Evolutionary conservation across 805 yeast genomes (phyloP), one percentile per base, ranked within the genome.

Genomic region (Zygotorulaspora chibaensis): DNA sequence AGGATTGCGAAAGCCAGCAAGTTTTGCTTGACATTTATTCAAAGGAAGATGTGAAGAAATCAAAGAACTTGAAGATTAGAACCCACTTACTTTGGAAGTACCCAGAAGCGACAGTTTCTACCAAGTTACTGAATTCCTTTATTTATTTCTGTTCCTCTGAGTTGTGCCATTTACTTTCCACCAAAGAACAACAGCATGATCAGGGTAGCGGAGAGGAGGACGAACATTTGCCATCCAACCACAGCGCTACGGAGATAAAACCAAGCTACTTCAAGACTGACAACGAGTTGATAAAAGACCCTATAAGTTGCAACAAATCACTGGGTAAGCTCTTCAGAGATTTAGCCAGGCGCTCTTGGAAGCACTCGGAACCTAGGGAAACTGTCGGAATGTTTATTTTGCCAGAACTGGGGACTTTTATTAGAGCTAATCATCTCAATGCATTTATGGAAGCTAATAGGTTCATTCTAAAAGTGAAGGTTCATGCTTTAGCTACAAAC

Each of bases 391-490:
- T 91, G 55, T 76, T 84, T 51, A 75, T 82, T 18, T 62, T 90
- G 23, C 96, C 96, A 3, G 71, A 75, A 25, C 78, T 81, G 48
- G 79, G 84, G 10, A 70, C 76, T 2, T 90, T 90, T 59, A 75
- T 87, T 48, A 77, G 98, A 54, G 75, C 85, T 40, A 89, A 88
- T 62, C 87, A 83, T 60, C 70, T 87, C 38, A 76, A 86, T 1
- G 86, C 91, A 1, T 89, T 82, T 64, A 77, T 88, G 80, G 99
- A 93, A 67, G 89, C 95, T 16, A 93, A 89, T 62, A 74, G 99
- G 51, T 74, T 77, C 58, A 74, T 84, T 46, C 75, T 91, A 76
- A 84, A 79, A 59, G 62, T 74, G 34, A 80, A 79, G 56, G 90
- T 90, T 1, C 69, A 70, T 45, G 51, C 54, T 53, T 59, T 58